phyloP scores from a whole-genome alignment of 306 rosid species.

The Carpinus viminea region DNA sequence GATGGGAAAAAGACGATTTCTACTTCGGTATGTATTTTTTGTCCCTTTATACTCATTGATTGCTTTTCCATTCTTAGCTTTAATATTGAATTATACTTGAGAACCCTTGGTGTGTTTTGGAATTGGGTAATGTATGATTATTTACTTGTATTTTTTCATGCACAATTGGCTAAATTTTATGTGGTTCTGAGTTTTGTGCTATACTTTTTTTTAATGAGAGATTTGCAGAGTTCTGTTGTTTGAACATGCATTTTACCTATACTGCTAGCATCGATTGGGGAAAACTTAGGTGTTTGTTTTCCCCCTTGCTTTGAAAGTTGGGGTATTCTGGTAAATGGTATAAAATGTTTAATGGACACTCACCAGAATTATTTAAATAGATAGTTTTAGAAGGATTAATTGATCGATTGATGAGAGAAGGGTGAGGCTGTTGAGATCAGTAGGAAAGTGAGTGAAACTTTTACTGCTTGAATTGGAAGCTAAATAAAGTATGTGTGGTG shows the following conservation, averaged over 20 bases:
- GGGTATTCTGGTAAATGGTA: neutral
- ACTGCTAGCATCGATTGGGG: neutral
- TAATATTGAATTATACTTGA: neutral
- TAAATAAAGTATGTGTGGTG: neutral
- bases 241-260: neutral
- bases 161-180: neutral
- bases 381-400: neutral
- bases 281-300: neutral
- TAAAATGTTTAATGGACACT: neutral
- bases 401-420: neutral
- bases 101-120: neutral
- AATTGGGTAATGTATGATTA: neutral
- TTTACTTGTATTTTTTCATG: neutral
- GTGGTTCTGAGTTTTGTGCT: neutral
- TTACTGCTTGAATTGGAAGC: neutral
- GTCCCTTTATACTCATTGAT: neutral
- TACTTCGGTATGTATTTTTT: constrained; percentile 62
- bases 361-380: neutral
- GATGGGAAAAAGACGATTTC: constrained; percentile 89
- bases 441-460: neutral
- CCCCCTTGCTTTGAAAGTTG: neutral
- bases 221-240: neutral
- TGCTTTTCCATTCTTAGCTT: neutral
- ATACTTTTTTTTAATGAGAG: neutral
- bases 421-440: neutral